phyloP scores from a whole-genome alignment of 192 early-diverging fungal genomes.

The Phlyctochytrium arcticum region DNA sequence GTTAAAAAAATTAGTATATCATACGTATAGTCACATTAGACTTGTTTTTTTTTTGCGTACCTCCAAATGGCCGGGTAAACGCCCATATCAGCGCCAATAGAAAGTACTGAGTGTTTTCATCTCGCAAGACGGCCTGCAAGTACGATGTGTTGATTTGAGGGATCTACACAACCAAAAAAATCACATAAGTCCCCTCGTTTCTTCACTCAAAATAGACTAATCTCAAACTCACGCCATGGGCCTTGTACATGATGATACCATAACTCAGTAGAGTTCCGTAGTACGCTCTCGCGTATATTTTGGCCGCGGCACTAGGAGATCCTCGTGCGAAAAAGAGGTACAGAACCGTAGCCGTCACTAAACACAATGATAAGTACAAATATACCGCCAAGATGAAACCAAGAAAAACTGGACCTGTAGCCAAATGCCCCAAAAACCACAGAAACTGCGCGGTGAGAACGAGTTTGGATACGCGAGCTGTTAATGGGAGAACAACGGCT shows the following conservation, averaged over 20 bases:
- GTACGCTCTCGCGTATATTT: conserved; percentile 57
- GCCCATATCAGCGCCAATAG: conserved; percentile 68
- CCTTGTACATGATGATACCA: conserved; percentile 74
- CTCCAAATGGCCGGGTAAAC: conserved; percentile 61
- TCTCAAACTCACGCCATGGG: conserved; percentile 62
- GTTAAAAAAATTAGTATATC: no score
- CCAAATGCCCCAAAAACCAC: conserved; percentile 40
- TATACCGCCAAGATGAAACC: no score
- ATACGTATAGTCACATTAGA: no score
- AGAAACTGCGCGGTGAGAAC: conserved; percentile 30
- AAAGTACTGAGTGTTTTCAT: conserved; percentile 78
- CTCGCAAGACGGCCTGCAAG: conserved; percentile 55
- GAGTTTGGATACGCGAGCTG: conserved; percentile 9
- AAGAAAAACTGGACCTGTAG: conserved; percentile 17
- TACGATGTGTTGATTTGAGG: conserved; percentile 59
- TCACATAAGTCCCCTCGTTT: no score
- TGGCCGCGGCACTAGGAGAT: conserved; percentile 15
- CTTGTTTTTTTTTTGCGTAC: no score
- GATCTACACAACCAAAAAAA: conserved; percentile 32
- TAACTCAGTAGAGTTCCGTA: conserved; percentile 66
- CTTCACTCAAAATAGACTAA: no score
- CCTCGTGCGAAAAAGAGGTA: conserved; percentile 15
- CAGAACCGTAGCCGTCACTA: conserved; percentile 28
- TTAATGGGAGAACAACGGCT: background rate
- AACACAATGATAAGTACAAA: no score